A percentile compares a stretch with the other conserved stretches of the same genome.
Evolutionary conservation across 2,329 filamentous ascomycete species (phyloP).

Genomic region (Tolypocladium guangdongense): DNA sequence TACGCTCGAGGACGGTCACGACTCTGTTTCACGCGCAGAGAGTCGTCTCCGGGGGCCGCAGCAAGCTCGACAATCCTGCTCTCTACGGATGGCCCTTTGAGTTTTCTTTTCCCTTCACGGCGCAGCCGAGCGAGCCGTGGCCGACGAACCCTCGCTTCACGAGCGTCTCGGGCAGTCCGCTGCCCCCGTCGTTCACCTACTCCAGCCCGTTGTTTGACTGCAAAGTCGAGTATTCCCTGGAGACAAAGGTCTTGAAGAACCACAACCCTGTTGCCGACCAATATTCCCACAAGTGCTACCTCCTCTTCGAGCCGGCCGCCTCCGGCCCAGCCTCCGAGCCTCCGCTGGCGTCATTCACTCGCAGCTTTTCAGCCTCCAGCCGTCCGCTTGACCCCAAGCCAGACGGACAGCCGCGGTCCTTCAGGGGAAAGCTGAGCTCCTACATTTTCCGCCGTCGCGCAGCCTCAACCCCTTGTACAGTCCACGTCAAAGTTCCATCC

Average conservation of each 20-base stretch:
- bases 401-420: background rate
- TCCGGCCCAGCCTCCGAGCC: background rate
- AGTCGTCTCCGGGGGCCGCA: background rate
- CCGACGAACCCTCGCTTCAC: background rate
- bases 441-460: background rate
- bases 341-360: background rate
- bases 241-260: background rate
- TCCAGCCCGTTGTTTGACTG: background rate
- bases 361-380: background rate
- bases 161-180: background rate
- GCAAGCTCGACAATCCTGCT: background rate
- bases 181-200: background rate
- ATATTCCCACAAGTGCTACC: background rate
- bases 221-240: background rate
- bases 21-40: background rate
- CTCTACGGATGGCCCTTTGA: background rate
- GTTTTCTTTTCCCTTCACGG: background rate
- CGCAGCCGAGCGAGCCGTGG: background rate
- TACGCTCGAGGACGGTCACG: background rate
- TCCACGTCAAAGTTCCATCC: background rate
- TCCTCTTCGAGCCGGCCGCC: background rate
- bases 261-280: background rate
- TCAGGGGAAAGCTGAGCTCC: background rate
- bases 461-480: background rate
- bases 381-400: background rate